Conservation (phyloP, 2,329 filamentous ascomycete genomes). For the Trichothecium sympodiale region DNA sequence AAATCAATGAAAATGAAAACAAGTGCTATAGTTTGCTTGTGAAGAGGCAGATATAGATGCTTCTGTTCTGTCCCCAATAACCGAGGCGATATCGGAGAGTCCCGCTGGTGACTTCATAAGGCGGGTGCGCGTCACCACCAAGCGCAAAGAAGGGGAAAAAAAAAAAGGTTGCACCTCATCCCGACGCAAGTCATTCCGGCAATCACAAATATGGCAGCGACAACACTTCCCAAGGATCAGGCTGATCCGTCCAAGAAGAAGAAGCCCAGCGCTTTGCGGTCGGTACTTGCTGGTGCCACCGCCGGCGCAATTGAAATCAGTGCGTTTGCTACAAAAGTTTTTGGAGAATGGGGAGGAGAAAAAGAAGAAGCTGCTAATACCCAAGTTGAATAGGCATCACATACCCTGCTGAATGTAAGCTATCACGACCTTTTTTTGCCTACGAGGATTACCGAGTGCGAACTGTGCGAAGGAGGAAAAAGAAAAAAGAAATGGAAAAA, state of each 20-base stretch:
- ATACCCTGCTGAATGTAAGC: constrained; percentile 82
- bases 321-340: constrained; percentile 24
- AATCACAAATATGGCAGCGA: constrained; percentile 14
- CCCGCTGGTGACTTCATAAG: too few relatives aligned
- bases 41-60: too few relatives aligned
- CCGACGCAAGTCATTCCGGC: neutral
- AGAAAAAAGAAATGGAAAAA: too few relatives aligned
- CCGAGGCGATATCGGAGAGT: too few relatives aligned
- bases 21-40: too few relatives aligned
- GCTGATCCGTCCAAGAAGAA: constrained; percentile 23
- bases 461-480: too few relatives aligned
- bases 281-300: constrained; percentile 83
- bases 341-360: too few relatives aligned
- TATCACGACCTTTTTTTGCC: constrained; percentile 8
- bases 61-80: too few relatives aligned
- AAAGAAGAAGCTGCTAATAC: neutral
- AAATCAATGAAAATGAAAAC: too few relatives aligned
- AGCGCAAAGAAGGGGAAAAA: too few relatives aligned
- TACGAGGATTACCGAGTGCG: neutral
- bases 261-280: constrained; percentile 69
- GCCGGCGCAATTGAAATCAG: constrained; percentile 92
- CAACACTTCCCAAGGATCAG: constrained; percentile 11
- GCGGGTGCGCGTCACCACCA: too few relatives aligned
- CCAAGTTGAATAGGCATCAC: constrained; percentile 52
- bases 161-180: too few relatives aligned